Evolutionary conservation across 768 basidiomycete species (phyloP).

Genomic region (Rubroboletus pulcherrimus): DNA sequence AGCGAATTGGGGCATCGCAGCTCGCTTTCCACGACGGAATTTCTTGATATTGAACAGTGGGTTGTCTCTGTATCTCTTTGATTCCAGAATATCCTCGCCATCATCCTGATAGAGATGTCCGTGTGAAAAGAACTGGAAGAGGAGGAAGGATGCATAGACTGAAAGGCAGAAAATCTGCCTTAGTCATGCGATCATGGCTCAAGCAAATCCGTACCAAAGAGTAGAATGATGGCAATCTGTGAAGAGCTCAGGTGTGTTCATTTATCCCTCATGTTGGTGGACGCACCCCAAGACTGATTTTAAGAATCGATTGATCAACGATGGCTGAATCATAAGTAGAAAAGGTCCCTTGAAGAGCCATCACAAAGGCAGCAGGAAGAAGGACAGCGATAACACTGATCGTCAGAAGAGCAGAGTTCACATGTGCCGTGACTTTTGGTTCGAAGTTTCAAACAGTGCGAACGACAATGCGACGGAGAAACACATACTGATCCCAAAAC

Average conservation of each 20-base stretch:
- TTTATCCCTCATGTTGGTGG: background rate
- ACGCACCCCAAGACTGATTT: slow-evolving; percentile 75
- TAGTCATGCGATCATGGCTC: too few species aligned
- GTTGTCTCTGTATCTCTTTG: slow-evolving; percentile 39
- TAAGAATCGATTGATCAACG: slow-evolving; percentile 49
- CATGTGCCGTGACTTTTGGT: slow-evolving; percentile 61
- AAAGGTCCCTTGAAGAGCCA: slow-evolving; percentile 43
- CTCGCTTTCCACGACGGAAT: slow-evolving; percentile 14
- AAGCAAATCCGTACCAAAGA: slow-evolving; percentile 52
- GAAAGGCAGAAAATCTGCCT: background rate
- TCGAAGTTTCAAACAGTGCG: background rate
- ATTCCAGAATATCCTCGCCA: slow-evolving; percentile 35
- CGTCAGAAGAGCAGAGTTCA: slow-evolving; percentile 70
- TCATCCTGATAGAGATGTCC: slow-evolving; percentile 40
- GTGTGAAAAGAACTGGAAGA: slow-evolving; percentile 81
- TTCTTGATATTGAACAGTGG: slow-evolving; percentile 23
- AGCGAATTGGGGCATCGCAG: background rate
- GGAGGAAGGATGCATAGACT: slow-evolving; percentile 73
- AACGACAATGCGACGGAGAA: background rate
- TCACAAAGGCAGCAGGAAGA: slow-evolving; percentile 73
- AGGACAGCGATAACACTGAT: slow-evolving; percentile 79
- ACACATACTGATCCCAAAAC: slow-evolving; percentile 62
- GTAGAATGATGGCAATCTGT: slow-evolving; percentile 69
- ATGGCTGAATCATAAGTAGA: slow-evolving; percentile 18
- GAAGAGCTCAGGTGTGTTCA: slow-evolving; percentile 2